Evolutionary conservation across 2,329 filamentous ascomycete genomes (phyloP).

Genomic region (Sclerotinia subarctica): DNA sequence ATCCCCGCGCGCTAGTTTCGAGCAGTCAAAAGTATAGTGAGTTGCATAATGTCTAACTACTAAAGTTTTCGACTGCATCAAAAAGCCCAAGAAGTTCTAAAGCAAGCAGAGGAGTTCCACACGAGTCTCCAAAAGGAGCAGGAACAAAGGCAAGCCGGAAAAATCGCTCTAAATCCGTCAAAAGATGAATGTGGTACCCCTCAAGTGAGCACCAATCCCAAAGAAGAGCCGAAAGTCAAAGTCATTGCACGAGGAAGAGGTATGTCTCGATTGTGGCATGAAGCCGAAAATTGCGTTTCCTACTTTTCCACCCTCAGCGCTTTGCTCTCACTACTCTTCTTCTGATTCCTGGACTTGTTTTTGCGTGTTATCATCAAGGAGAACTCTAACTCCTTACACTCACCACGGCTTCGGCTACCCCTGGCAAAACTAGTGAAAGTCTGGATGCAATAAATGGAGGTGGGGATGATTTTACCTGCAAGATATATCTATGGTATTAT

Average conservation of each 20-base stretch:
- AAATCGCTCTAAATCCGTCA: not conserved
- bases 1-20: not conserved
- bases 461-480: not conserved
- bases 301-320: not conserved
- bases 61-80: not conserved
- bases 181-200: not conserved
- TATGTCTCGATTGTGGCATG: not conserved
- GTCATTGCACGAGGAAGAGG: not conserved
- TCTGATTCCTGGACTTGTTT: not conserved
- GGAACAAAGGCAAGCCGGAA: not conserved
- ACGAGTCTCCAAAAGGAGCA: too few relatives aligned
- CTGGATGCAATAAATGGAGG: not conserved
- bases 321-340: not conserved
- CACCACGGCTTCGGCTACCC: not conserved
- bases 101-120: too few relatives aligned
- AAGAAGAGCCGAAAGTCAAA: not conserved
- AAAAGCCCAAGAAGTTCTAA: not conserved
- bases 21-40: not conserved
- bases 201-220: rapidly evolving
- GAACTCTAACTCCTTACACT: not conserved
- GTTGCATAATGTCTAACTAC: not conserved
- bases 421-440: too few relatives aligned
- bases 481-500: constrained; percentile 9
- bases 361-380: not conserved
- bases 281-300: not conserved